These are phyloP conservation scores for Euphorbia corollata DNA, from an alignment of 441 rosid species.

Conservation along the genomic window DNA sequence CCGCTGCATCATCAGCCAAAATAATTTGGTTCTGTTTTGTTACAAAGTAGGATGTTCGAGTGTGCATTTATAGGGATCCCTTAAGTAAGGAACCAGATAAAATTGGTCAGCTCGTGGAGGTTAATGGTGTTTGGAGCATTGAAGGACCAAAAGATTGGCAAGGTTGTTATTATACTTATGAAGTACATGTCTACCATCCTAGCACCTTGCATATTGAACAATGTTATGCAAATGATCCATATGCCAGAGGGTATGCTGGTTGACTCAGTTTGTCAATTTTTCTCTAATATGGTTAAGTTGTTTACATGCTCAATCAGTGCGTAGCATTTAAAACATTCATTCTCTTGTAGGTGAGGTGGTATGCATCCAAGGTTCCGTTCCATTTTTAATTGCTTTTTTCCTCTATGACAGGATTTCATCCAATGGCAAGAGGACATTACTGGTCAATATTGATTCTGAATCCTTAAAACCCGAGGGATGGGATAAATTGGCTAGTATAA, in stretches of 20 bases:
- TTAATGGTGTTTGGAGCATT: slow-evolving; percentile 70
- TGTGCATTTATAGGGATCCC: slow-evolving; percentile 47
- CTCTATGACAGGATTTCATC: slow-evolving; percentile 65
- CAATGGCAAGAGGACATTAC: slow-evolving; percentile 66
- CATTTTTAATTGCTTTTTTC: slow-evolving; percentile 23
- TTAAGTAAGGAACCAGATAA: slow-evolving; percentile 45
- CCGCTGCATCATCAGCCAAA: slow-evolving; percentile 5
- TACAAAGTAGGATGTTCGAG: slow-evolving; percentile 52
- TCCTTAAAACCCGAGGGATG: slow-evolving; percentile 75
- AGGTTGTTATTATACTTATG: slow-evolving; percentile 78
- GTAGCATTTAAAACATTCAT: background rate
- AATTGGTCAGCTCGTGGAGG: slow-evolving; percentile 48
- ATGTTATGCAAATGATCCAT: slow-evolving; percentile 91
- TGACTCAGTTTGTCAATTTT: slow-evolving; percentile 28
- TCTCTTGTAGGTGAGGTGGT: background rate
- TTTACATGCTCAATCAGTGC: slow-evolving; percentile 14
- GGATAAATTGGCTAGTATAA: slow-evolving; percentile 61
- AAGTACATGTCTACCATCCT: slow-evolving; percentile 76
- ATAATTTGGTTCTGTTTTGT: slow-evolving; percentile 19
- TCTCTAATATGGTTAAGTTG: slow-evolving; percentile 13
- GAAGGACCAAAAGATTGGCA: slow-evolving; percentile 69
- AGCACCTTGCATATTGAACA: slow-evolving; percentile 67
- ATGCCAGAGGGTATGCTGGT: slow-evolving; percentile 77
- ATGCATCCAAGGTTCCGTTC: slow-evolving; percentile 4
- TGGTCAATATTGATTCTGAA: slow-evolving; percentile 62